phyloP scores from a whole-genome alignment of 306 rosid genomes.

The Lupinus albus region DNA sequence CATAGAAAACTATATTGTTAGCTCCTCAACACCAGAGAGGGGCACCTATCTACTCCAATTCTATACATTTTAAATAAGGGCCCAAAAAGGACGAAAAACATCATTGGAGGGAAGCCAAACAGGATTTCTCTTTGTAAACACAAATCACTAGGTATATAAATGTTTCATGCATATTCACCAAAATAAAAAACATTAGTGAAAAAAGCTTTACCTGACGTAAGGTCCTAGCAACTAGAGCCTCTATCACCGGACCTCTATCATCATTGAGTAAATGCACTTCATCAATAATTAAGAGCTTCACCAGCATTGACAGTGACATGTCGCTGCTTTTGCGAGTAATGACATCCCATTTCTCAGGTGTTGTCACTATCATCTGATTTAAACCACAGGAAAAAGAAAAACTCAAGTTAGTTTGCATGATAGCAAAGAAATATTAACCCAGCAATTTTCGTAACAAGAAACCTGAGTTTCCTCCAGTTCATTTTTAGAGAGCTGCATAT shows the following conservation, averaged over 20 bases:
- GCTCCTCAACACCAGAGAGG: conserved; percentile 17
- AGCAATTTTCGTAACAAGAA: conserved; percentile 39
- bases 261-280: conserved; percentile 97
- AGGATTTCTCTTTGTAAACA: conserved; percentile 19
- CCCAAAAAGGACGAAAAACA: background rate
- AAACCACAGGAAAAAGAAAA: conserved; percentile 32
- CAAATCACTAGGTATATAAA: conserved; percentile 22
- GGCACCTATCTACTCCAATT: conserved; percentile 21
- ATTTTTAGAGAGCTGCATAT: conserved; percentile 91
- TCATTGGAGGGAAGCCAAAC: background rate
- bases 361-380: conserved; percentile 94
- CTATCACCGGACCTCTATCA: conserved; percentile 98
- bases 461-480: conserved; percentile 99
- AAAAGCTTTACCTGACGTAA: conserved; percentile 76
- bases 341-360: conserved; percentile 99
- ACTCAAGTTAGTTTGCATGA: conserved; percentile 31
- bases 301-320: conserved; percentile 93
- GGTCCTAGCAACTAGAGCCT: conserved; percentile 96
- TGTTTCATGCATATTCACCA: conserved; percentile 19
- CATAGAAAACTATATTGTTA: conserved; percentile 5
- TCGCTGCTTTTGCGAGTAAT: conserved; percentile 99
- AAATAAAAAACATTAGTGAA: conserved; percentile 25
- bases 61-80: conserved; percentile 4
- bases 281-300: conserved; percentile 92
- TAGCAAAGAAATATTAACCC: conserved; percentile 33